These are phyloP conservation scores for Penstemon eatonii DNA, from an alignment of 257 asterid species.

Conservation along the genomic window DNA sequence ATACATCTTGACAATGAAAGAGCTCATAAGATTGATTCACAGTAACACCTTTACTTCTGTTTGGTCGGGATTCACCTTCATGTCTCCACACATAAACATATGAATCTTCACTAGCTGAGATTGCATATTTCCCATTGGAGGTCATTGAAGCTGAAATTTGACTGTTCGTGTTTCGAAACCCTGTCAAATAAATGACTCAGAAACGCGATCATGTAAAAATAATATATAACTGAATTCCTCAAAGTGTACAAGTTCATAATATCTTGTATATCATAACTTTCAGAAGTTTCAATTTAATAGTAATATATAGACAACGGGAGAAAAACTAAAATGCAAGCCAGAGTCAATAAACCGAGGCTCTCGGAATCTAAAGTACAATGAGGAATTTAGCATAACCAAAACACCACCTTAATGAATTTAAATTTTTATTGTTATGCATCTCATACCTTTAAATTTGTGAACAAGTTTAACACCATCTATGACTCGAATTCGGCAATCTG, in stretches of 20 bases:
- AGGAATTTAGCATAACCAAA: conserved; percentile 17
- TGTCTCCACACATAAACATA: conserved; percentile 92
- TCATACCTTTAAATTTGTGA: conserved; percentile 91
- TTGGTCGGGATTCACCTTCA: conserved; percentile 76
- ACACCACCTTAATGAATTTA: conserved; percentile 1
- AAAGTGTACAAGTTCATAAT: background rate
- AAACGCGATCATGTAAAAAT: background rate
- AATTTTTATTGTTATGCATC: background rate
- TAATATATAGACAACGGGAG: background rate
- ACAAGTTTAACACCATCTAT: conserved; percentile 81
- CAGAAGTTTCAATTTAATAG: background rate
- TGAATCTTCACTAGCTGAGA: conserved; percentile 96
- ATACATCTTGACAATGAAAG: conserved; percentile 90
- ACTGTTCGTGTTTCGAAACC: conserved; percentile 84
- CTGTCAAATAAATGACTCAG: conserved; percentile 38
- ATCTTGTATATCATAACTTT: background rate
- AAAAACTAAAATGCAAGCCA: background rate
- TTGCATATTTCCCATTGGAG: conserved; percentile 75
- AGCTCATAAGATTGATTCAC: conserved; percentile 77
- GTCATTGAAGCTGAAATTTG: conserved; percentile 91
- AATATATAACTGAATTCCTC: background rate
- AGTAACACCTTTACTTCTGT: conserved; percentile 72
- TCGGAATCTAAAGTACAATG: background rate
- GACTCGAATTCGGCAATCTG: conserved; percentile 92
- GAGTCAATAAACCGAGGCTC: conserved; percentile 2